Conservation (phyloP, 192 early-diverging fungal species). For the Podila epigama region DNA sequence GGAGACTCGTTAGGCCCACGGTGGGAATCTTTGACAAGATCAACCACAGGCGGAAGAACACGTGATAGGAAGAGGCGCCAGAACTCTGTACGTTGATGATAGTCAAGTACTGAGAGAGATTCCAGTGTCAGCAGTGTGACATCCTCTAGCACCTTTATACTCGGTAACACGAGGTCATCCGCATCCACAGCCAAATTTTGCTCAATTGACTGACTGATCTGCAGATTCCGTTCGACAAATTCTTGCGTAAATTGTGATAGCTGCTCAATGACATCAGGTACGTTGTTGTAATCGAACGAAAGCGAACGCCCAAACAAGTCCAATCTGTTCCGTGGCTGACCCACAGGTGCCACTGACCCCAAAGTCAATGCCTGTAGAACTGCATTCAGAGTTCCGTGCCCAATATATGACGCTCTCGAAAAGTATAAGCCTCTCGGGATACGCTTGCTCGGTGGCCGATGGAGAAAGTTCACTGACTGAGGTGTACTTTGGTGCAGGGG, state of each 20-base stretch:
- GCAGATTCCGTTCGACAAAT: neutral
- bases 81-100: neutral
- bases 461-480: neutral
- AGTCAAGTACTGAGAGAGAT: neutral
- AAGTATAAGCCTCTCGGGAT: conserved; percentile 24
- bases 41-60: neutral
- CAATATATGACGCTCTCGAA: conserved; percentile 26
- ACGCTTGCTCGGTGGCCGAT: neutral
- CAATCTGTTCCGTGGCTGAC: neutral
- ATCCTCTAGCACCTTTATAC: neutral
- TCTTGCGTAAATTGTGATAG: neutral
- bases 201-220: neutral
- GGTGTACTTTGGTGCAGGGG: neutral
- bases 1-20: neutral
- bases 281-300: neutral
- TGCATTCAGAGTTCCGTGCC: conserved; percentile 12
- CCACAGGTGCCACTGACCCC: neutral
- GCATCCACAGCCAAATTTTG: neutral
- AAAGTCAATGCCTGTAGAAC: conserved; percentile 1
- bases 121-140: neutral
- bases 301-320: no score
- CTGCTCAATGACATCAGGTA: neutral
- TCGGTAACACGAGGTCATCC: neutral
- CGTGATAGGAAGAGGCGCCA: neutral
- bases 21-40: neutral